Conservation (phyloP, 1,284 basidiomycete genomes). For the Earliella scabrosa region DNA sequence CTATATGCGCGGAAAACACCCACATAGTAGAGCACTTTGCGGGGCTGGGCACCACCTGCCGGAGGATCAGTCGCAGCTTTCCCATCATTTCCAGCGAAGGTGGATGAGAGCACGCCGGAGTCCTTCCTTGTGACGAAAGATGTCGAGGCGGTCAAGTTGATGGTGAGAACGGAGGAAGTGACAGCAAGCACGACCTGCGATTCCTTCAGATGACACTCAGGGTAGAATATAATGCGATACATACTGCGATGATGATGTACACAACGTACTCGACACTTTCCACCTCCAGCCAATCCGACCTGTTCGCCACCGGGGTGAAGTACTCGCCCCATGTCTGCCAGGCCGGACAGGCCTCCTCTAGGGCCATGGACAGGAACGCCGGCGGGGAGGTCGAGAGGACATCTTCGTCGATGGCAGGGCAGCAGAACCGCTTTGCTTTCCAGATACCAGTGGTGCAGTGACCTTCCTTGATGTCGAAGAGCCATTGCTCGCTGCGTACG, state of each 20-base stretch:
- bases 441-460: conserved; percentile 78
- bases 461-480: conserved; percentile 96
- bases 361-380: conserved; percentile 23
- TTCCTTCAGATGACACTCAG: neutral
- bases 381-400: conserved; percentile 4
- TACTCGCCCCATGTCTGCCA: conserved; percentile 80
- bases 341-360: conserved; percentile 57
- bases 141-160: conserved; percentile 87
- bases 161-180: conserved; percentile 78
- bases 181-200: conserved; percentile 72
- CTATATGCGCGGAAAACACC: conserved; percentile 33
- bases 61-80: conserved; percentile 25
- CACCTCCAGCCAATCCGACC: conserved; percentile 35
- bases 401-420: conserved; percentile 47
- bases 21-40: conserved; percentile 85
- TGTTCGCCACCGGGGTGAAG: conserved; percentile 37
- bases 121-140: conserved; percentile 90
- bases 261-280: conserved; percentile 68
- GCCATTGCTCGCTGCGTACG: conserved; percentile 84
- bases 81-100: conserved; percentile 40
- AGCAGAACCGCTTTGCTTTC: conserved; percentile 85
- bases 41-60: conserved; percentile 40
- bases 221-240: conserved; percentile 28
- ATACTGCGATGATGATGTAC: conserved; percentile 81
- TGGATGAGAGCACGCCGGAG: conserved; percentile 68